Percentiles rank a stretch among this genome's conserved stretches.
These are phyloP conservation scores for Penicillium sp. DNA, from an alignment of 2,329 filamentous ascomycete species.

Conservation along the genomic window DNA sequence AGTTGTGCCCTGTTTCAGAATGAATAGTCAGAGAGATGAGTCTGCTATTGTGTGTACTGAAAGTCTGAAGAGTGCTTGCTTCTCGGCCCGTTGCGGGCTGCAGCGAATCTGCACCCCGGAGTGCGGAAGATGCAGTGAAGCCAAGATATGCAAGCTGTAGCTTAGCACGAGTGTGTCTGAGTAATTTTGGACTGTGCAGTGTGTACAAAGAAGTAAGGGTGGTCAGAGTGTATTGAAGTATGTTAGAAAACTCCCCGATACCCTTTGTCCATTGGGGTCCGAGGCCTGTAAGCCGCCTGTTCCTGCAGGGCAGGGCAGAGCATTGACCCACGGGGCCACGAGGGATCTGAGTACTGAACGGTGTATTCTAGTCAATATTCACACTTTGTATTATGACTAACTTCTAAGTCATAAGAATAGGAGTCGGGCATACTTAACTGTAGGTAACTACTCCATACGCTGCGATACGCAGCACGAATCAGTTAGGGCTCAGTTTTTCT, in stretches of 20 bases:
- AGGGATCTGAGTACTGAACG: not conserved
- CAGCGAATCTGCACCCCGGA: slow-evolving; percentile 17
- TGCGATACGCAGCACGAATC: not conserved
- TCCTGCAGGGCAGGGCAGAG: slow-evolving; percentile 4
- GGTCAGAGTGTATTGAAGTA: slow-evolving; percentile 3
- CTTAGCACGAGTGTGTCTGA: not conserved
- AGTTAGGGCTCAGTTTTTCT: not conserved
- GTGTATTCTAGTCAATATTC: not conserved
- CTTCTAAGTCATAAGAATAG: no score
- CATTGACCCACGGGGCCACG: slow-evolving; percentile 7
- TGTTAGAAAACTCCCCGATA: slow-evolving; percentile 8
- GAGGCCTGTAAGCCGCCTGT: not conserved
- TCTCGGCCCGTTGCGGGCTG: slow-evolving; percentile 1
- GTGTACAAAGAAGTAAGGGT: no score
- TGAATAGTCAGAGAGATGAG: not conserved
- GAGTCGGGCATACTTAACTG: no score
- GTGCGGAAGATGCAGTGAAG: slow-evolving; percentile 2
- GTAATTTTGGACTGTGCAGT: not conserved
- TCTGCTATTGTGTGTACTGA: not conserved
- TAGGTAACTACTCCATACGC: no score
- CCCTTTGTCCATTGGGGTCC: not conserved
- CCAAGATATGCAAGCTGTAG: slow-evolving; percentile 20
- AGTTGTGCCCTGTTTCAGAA: not conserved
- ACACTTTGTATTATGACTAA: no score
- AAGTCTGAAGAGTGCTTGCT: not conserved